phyloP scores from a whole-genome alignment of 1,139 yeast species.

The Suhomyces bolitotheri region DNA sequence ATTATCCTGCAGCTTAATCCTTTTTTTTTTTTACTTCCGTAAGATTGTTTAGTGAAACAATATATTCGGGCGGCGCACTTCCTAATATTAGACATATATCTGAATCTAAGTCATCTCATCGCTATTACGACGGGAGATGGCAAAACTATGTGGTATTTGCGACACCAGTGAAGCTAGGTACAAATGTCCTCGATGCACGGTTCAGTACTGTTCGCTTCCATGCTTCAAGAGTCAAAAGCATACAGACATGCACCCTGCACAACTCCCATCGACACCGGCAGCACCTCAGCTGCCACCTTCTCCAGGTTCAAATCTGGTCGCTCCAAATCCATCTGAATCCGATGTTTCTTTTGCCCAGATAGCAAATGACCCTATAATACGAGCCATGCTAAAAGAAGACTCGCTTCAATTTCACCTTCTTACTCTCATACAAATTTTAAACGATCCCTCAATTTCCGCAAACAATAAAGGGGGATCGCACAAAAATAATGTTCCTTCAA shows the following conservation, averaged over 20 bases:
- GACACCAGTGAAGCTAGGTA: constrained; percentile 44
- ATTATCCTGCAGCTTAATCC: too few relatives aligned
- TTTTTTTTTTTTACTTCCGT: too few relatives aligned
- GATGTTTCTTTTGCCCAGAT: constrained; percentile 17
- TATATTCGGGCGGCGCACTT: constrained; percentile 5
- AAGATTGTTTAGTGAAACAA: too few relatives aligned
- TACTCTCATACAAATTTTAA: constrained; percentile 46
- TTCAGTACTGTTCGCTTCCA: constrained; percentile 51
- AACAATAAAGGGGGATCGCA: constrained; percentile 23
- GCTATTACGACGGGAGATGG: constrained; percentile 3
- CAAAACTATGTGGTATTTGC: constrained; percentile 47
- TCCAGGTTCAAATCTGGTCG: too few relatives aligned
- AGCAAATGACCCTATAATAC: constrained; percentile 40
- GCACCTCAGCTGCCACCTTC: too few relatives aligned
- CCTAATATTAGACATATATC: background rate
- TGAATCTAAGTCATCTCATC: constrained; percentile 4
- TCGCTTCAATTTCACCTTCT: constrained; percentile 54
- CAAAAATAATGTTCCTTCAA: constrained; percentile 24
- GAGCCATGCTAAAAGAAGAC: constrained; percentile 45
- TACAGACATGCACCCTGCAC: constrained; percentile 18
- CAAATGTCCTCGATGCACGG: constrained; percentile 60
- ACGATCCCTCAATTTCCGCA: constrained; percentile 46
- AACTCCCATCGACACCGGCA: background rate
- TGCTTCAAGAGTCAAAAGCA: constrained; percentile 59
- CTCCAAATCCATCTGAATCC: background rate